A percentile compares a stretch with the other conserved stretches of the same genome.
These are phyloP conservation scores for Cyathus striatus DNA, from an alignment of 768 basidiomycete species.

Conservation along the genomic window DNA sequence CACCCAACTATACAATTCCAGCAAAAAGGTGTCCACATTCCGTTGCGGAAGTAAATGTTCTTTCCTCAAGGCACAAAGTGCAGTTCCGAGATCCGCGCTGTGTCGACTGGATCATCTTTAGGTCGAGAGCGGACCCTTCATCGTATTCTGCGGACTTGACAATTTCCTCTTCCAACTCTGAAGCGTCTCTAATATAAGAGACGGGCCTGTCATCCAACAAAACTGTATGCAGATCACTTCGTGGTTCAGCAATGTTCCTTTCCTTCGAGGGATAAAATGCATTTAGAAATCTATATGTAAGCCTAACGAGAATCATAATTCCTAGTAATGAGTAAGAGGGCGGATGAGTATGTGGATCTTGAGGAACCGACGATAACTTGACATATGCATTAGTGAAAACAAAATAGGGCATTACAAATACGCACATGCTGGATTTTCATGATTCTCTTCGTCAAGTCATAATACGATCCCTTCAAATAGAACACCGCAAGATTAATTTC, in stretches of 20 bases:
- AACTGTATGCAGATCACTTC: slow-evolving; percentile 13
- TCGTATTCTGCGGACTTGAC: slow-evolving; percentile 65
- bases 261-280: slow-evolving; percentile 6
- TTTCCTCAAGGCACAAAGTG: slow-evolving; percentile 81
- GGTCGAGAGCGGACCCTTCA: slow-evolving; percentile 58
- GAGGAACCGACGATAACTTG: slow-evolving; percentile 70
- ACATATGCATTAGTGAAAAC: background rate
- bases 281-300: slow-evolving; percentile 54
- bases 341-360: slow-evolving; percentile 65
- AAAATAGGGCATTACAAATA: slow-evolving; percentile 1
- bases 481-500: slow-evolving; percentile 80
- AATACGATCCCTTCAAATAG: slow-evolving; percentile 77
- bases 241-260: slow-evolving; percentile 11
- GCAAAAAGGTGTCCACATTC: slow-evolving; percentile 91
- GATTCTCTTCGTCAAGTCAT: slow-evolving; percentile 64
- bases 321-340: slow-evolving; percentile 89
- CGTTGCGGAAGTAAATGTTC: slow-evolving; percentile 76
- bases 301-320: slow-evolving; percentile 59
- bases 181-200: slow-evolving; percentile 45
- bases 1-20: slow-evolving; percentile 88
- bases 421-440: slow-evolving; percentile 66
- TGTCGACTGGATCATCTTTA: slow-evolving; percentile 46
- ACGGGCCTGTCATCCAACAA: slow-evolving; percentile 61
- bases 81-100: slow-evolving; percentile 63
- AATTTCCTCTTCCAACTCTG: slow-evolving; percentile 48